phyloP scores from a whole-genome alignment of 441 rosid genomes.

The Brassica hybrid region DNA sequence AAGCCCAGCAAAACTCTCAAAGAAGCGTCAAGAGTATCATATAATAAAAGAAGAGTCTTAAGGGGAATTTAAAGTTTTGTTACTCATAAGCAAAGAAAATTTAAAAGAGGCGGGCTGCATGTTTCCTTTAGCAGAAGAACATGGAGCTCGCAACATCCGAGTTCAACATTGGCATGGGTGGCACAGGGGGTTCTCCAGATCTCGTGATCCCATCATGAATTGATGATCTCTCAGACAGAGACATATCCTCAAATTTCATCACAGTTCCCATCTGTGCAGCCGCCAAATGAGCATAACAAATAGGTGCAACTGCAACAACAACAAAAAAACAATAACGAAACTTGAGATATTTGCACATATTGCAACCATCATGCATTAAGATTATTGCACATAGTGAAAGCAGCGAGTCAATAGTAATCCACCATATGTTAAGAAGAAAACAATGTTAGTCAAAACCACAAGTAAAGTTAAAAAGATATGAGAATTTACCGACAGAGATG shows the following conservation, averaged over 20 bases:
- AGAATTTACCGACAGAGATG: slow-evolving; percentile 53
- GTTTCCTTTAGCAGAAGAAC: slow-evolving; percentile 63
- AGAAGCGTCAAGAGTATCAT: no score
- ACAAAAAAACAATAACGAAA: not conserved
- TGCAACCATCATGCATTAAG: not conserved
- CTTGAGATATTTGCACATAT: not conserved
- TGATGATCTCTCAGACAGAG: slow-evolving; percentile 54
- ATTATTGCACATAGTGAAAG: not conserved
- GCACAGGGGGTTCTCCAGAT: slow-evolving; percentile 51
- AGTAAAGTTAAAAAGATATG: not conserved
- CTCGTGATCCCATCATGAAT: slow-evolving; percentile 49
- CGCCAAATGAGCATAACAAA: slow-evolving; percentile 74
- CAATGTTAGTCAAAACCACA: not conserved
- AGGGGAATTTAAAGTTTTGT: not conserved
- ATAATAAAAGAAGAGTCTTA: not conserved
- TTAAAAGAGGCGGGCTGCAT: not conserved
- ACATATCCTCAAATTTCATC: slow-evolving; percentile 60
- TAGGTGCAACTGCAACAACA: slow-evolving; percentile 62
- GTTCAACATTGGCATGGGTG: slow-evolving; percentile 55
- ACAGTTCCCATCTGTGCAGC: slow-evolving; percentile 63
- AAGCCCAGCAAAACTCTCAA: no score
- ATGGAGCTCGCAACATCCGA: slow-evolving; percentile 51
- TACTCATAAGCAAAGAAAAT: not conserved
- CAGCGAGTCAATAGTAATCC: not conserved
- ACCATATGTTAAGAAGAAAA: not conserved